A percentile compares a stretch with the other conserved stretches of the same genome.
Conservation (phyloP, 192 early-diverging fungal genomes). For the Entophlyctis luteolus region DNA sequence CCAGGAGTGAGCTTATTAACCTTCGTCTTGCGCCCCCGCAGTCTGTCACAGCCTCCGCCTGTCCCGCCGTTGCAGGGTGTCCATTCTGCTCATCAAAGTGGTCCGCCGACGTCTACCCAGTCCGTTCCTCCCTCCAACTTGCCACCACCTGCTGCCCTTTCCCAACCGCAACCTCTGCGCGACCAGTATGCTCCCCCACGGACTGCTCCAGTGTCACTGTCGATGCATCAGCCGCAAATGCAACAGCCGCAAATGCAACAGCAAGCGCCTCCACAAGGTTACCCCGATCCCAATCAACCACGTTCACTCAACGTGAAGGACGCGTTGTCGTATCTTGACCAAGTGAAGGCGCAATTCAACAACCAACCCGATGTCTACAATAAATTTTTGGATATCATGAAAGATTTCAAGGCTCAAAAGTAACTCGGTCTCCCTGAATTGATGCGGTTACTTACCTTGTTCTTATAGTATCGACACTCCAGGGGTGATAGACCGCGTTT, state of each 20-base stretch:
- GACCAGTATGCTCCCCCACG: not conserved
- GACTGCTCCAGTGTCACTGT: too few relatives aligned
- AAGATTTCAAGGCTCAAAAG: constrained; percentile 97
- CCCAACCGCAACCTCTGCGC: not conserved
- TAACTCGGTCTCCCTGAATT: constrained; percentile 37
- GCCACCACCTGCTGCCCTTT: not conserved
- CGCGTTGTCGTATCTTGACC: constrained; percentile 92
- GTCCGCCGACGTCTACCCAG: too few relatives aligned
- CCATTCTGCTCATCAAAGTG: too few relatives aligned
- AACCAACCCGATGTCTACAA: constrained; percentile 96
- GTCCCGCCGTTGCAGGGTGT: not conserved
- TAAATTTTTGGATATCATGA: constrained; percentile 98
- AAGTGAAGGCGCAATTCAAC: constrained; percentile 89
- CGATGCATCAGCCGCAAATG: too few relatives aligned
- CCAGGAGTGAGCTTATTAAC: not conserved
- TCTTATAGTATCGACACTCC: constrained; percentile 83
- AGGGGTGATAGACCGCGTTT: constrained; percentile 95
- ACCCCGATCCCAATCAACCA: not conserved
- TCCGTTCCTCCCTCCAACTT: too few relatives aligned
- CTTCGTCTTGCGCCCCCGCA: not conserved
- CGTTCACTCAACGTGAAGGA: constrained; percentile 82
- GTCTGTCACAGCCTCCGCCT: constrained; percentile 6
- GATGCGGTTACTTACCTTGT: not conserved
- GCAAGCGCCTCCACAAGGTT: not conserved
- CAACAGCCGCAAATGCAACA: not conserved